phyloP scores from a whole-genome alignment of 164 flowering plant species.

The Tetracentron sinense region DNA sequence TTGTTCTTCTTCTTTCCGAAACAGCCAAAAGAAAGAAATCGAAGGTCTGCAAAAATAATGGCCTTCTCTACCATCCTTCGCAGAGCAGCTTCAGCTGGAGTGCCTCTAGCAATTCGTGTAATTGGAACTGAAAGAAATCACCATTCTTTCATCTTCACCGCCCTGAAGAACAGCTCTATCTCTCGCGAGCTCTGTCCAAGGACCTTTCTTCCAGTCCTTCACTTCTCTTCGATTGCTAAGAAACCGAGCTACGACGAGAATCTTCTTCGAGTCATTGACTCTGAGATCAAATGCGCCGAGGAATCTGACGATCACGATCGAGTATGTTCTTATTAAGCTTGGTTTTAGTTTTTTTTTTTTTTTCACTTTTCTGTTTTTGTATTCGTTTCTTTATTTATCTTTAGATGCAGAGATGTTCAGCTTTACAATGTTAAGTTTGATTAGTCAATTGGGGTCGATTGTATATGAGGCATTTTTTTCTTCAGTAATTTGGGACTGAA shows the following conservation, averaged over 20 bases:
- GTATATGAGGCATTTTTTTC: background rate
- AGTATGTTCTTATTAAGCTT: constrained; percentile 22
- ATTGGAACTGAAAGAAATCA: constrained; percentile 24
- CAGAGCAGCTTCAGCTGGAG: constrained; percentile 33
- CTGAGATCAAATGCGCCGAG: constrained; percentile 53
- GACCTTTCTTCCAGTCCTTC: constrained; percentile 9
- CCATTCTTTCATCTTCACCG: constrained; percentile 28
- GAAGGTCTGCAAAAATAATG: constrained; percentile 28
- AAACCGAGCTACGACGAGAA: constrained; percentile 34
- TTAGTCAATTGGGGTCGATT: no score
- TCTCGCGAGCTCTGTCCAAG: constrained; percentile 14
- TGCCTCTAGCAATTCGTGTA: constrained; percentile 37
- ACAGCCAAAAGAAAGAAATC: background rate
- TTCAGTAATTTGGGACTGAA: background rate
- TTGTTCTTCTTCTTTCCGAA: no score
- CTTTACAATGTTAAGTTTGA: no score
- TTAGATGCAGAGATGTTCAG: no score
- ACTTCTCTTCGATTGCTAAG: constrained; percentile 28
- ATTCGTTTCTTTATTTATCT: background rate
- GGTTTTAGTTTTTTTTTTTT: background rate
- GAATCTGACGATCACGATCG: constrained; percentile 42
- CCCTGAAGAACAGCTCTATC: constrained; percentile 24
- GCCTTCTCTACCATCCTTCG: constrained; percentile 47
- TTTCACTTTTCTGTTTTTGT: background rate
- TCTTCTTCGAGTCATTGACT: constrained; percentile 49